Base-by-base conservation (phyloP, 352 stramenopile species). In the Aphanomyces invadans region DNA sequence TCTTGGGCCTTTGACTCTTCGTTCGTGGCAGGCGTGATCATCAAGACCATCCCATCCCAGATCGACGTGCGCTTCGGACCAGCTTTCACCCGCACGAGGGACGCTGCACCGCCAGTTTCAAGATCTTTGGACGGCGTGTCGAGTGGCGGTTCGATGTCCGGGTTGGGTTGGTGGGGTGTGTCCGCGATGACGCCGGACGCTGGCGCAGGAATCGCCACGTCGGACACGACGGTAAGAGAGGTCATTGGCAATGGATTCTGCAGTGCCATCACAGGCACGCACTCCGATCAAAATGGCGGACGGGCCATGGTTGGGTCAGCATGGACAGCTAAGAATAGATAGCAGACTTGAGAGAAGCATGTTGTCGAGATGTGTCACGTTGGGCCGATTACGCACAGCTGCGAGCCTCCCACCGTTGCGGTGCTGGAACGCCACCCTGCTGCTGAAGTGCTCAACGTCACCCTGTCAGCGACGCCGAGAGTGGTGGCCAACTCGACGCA, bases 1-100 rank as follows among this genome's bases (percentile, higher is more conserved):
- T 57, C 49, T 19, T 29, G 19, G 2, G 59, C 59, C 1, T 42
- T 48, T 9, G 28, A 45, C 11, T 56, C 60, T 5, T 67, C 60
- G 11, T 56, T 32, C n/a, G 17, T 57, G 19, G 38, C 32, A 11
- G 60, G 60, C 0, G 60, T 67, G 15, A 32, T 19, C 28, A 67
- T 25, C 23, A 45, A 44, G 5, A 67, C 42, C 60, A 67, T 67
- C 9, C 60, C 60, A 28, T 67, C 60, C 60, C 60, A 67, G 21
- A 67, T 44, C 29, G 60, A 67, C 31, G 28, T 59, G 49, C 60
- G 60, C 11, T 44, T 23, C 2, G 28, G 46, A 9, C 28, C n/a
- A 1, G 42, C 10, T n/a, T 67, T 51, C 19, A 67, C 44, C 11
- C 38, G 29, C 11, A 57, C 48, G 29, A 67, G 60, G 5, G 49